Evolutionary conservation across 495 filamentous ascomycete genomes (phyloP).

Genomic region (Podospora australis): DNA sequence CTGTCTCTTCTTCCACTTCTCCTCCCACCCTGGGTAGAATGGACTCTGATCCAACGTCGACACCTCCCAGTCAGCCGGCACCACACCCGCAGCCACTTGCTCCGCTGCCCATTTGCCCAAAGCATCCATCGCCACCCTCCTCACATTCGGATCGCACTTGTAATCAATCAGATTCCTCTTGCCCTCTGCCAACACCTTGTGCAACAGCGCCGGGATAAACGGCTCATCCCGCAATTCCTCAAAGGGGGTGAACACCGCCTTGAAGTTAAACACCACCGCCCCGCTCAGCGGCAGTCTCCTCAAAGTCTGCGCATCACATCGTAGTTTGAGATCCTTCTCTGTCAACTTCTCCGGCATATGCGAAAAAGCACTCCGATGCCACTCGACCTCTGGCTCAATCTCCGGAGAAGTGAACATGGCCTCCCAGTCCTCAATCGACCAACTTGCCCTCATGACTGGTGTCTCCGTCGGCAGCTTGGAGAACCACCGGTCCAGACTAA

Average conservation of each 20-base stretch:
- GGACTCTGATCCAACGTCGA: constrained; percentile 76
- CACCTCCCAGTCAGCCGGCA: constrained; percentile 61
- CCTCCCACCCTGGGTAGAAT: constrained; percentile 76
- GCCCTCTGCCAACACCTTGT: constrained; percentile 63
- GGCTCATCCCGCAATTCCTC: constrained; percentile 67
- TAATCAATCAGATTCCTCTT: constrained; percentile 74
- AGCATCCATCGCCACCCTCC: constrained; percentile 65
- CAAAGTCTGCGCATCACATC: constrained; percentile 93
- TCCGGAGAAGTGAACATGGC: constrained; percentile 53
- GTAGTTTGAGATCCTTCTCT: constrained; percentile 58
- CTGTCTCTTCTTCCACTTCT: constrained; percentile 74
- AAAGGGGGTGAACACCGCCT: constrained; percentile 77
- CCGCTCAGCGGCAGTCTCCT: constrained; percentile 72
- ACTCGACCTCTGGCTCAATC: not conserved
- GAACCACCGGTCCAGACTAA: constrained; percentile 89
- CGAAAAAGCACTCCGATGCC: constrained; percentile 19
- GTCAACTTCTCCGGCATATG: constrained; percentile 34
- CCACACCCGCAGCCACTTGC: constrained; percentile 59
- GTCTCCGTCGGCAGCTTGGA: constrained; percentile 65
- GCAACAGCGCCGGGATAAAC: constrained; percentile 61
- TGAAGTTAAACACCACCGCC: constrained; percentile 84
- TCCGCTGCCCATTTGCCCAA: constrained; percentile 63
- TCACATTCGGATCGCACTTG: constrained; percentile 79
- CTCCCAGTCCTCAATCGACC: constrained; percentile 72
- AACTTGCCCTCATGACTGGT: constrained; percentile 82